A percentile compares a stretch with the other conserved stretches of the same genome.
Evolutionary conservation across 2,329 filamentous ascomycete genomes (phyloP).

Genomic region (Xylariaceae sp.): DNA sequence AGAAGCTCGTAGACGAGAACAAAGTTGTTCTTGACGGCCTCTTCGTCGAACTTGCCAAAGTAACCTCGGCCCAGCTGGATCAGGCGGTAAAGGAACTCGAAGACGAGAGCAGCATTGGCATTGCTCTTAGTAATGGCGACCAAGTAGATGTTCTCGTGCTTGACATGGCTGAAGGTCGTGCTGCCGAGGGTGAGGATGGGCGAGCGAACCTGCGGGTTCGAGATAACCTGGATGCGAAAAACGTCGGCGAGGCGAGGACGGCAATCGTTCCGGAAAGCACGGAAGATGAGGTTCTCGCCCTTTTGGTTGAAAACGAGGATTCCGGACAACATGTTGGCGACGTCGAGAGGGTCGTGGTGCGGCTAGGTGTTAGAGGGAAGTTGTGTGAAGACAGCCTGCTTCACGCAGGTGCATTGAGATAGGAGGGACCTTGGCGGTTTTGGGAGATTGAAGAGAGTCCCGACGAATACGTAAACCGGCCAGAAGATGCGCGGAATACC

Average conservation of each 20-base stretch:
- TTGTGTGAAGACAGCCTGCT: not conserved
- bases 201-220: slow-evolving; percentile 93
- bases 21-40: slow-evolving; percentile 99
- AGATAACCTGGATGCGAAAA: slow-evolving; percentile 99
- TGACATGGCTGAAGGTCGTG: slow-evolving; percentile 99
- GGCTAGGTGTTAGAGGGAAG: not conserved
- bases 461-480: no score
- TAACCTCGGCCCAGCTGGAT: slow-evolving; percentile 89
- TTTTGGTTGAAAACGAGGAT: slow-evolving; percentile 99
- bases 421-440: not conserved
- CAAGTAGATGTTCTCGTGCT: slow-evolving; percentile 98
- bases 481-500: no score
- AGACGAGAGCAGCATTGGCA: slow-evolving; percentile 94
- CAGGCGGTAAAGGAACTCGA: slow-evolving; percentile 93
- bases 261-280: slow-evolving; percentile 97
- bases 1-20: slow-evolving; percentile 96
- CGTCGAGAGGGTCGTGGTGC: slow-evolving; percentile 8
- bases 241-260: slow-evolving; percentile 95
- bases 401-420: not conserved
- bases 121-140: slow-evolving; percentile 98
- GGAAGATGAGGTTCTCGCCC: slow-evolving; percentile 98
- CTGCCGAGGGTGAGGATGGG: slow-evolving; percentile 95
- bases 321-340: slow-evolving; percentile 78
- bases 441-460: not conserved
- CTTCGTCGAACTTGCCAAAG: slow-evolving; percentile 98